Evolutionary conservation across 148 eudicot species (phyloP).

Genomic region (Euryodendron excelsum): DNA sequence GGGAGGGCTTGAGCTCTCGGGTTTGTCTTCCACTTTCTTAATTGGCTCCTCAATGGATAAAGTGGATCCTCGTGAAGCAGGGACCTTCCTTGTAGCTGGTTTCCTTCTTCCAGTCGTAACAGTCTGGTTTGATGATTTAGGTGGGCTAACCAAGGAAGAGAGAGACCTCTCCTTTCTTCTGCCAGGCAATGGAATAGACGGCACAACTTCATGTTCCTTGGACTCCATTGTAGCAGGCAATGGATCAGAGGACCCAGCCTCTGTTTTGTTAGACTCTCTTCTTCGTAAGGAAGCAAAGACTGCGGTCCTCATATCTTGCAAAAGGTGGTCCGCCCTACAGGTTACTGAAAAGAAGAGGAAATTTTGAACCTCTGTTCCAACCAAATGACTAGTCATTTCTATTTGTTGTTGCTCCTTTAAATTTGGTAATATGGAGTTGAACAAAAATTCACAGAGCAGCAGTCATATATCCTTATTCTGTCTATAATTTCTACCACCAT

Average conservation of each 20-base stretch:
- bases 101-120: conserved; percentile 10
- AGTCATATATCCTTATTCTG: too few relatives aligned
- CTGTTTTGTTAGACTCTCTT: neutral
- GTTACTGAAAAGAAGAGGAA: neutral
- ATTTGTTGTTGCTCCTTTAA: neutral
- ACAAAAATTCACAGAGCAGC: neutral
- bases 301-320: conserved; percentile 40
- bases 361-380: too few relatives aligned
- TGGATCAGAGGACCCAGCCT: neutral
- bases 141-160: conserved; percentile 51
- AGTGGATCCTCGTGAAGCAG: neutral
- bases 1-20: conserved; percentile 40
- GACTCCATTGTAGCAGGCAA: conserved; percentile 10
- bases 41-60: neutral
- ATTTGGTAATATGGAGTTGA: neutral
- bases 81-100: neutral
- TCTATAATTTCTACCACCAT: too few relatives aligned
- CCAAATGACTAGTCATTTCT: too few relatives aligned
- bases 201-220: conserved; percentile 39
- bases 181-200: conserved; percentile 36
- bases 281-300: conserved; percentile 14
- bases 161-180: conserved; percentile 65
- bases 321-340: conserved; percentile 54
- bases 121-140: conserved; percentile 34
- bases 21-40: neutral